Conservation (phyloP, 2,329 filamentous ascomycete genomes). For the Dactylellina parvicollis region DNA sequence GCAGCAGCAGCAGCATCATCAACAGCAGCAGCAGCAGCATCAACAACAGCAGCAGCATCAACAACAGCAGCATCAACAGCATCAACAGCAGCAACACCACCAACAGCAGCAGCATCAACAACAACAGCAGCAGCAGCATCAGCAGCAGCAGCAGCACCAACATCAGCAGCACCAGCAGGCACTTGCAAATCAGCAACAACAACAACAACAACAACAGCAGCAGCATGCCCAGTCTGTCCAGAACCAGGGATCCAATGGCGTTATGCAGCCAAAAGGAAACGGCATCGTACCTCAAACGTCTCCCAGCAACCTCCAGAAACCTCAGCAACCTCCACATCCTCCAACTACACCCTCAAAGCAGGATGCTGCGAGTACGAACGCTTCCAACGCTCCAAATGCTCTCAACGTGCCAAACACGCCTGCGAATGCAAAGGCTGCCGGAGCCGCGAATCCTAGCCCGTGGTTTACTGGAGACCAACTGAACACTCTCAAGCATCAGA, state of each 20-base stretch:
- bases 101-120: slow-evolving; percentile 64
- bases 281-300: neutral
- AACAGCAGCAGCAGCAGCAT: slow-evolving; percentile 65
- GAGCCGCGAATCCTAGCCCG: slow-evolving; percentile 55
- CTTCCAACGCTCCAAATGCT: slow-evolving; percentile 5
- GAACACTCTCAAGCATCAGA: slow-evolving; percentile 81
- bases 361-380: slow-evolving; percentile 3
- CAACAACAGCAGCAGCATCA: slow-evolving; percentile 70
- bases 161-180: slow-evolving; percentile 68
- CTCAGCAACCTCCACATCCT: slow-evolving; percentile 42
- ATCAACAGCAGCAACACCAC: slow-evolving; percentile 64
- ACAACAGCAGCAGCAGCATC: slow-evolving; percentile 67
- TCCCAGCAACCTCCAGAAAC: slow-evolving; percentile 37
- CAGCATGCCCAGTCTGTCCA: slow-evolving; percentile 59
- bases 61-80: slow-evolving; percentile 69
- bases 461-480: slow-evolving; percentile 81
- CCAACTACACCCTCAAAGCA: slow-evolving; percentile 36
- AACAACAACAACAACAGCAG: slow-evolving; percentile 66
- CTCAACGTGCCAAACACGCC: slow-evolving; percentile 42
- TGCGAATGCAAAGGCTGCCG: slow-evolving; percentile 58
- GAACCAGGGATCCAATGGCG: slow-evolving; percentile 60
- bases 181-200: slow-evolving; percentile 70
- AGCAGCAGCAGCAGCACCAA: slow-evolving; percentile 76
- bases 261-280: slow-evolving; percentile 51
- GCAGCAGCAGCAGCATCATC: slow-evolving; percentile 63